Base-by-base conservation (phyloP, 2,329 filamentous ascomycete species). In the Curvularia sp. region DNA sequence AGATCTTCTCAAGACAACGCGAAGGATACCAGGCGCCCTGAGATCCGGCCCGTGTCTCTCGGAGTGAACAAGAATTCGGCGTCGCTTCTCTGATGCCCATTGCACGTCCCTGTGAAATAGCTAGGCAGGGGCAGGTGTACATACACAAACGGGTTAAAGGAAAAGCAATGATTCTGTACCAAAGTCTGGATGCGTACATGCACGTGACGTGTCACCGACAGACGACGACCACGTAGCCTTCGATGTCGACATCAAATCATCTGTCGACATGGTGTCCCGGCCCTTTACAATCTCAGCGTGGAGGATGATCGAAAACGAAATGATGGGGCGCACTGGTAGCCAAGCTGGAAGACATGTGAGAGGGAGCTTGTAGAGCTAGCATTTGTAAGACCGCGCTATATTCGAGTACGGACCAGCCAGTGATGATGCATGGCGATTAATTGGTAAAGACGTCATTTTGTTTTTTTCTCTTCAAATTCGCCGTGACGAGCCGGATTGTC, bases 191-290 rank as follows among this genome's bases (percentile, higher is more conserved):
- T 24, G 31, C 18, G 13, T 49, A 15, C 22, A 22, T 50, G 33
- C 48, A 50, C 35, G 48, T 39, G 48, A 39, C 48, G 48, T 50
- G 48, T 50, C 20, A 28, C 33, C 33, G 24, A 10, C 12, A 39
- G 24, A 50, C 15, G 22, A 49, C 33, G 33, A 28, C 35, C 48
- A 50, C 48, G 48, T 41, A 50, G 24, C 33, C 12, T 8, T n/a
- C 20, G n/a, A 18, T 10, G 20, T 18, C 33, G 24, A 49, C 12
- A 35, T 9, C 15, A 12, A 46, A 18, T 30, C 24, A 26, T 30
- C 15, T 31, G 26, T 47, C 26, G n/a, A 47, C 26, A 30, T 20
- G n/a, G 28, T 35, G 20, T 22, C 12, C 28, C 46, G 10, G 46
- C 30, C 10, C 18, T 20, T 13, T 10, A 4, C 5, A 31, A 31